phyloP scores from a whole-genome alignment of 305 asterid species.

The Fraxinus baroniana region DNA sequence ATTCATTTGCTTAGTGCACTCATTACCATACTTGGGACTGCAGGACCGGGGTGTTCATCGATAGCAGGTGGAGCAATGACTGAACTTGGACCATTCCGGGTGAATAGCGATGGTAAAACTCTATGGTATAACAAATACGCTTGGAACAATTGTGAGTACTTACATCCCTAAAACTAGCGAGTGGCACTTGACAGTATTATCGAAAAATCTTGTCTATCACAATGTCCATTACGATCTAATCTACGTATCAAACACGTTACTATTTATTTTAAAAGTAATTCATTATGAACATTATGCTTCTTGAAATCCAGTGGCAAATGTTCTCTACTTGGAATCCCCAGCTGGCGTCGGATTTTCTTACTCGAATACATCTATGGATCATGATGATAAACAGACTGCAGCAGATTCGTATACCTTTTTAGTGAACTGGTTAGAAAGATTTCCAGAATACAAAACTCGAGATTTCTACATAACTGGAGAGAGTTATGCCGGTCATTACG shows the following conservation, averaged over 20 bases:
- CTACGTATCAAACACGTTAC: neutral
- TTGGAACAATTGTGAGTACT: conserved; percentile 48
- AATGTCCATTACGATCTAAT: neutral
- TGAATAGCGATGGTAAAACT: conserved; percentile 46
- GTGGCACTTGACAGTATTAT: neutral
- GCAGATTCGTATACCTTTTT: conserved; percentile 53
- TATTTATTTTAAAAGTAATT: neutral
- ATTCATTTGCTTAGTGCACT: neutral
- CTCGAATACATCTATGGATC: conserved; percentile 51
- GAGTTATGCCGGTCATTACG: conserved; percentile 67
- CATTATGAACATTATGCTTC: neutral
- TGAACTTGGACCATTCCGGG: conserved; percentile 54
- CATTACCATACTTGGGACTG: neutral
- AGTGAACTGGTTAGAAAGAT: conserved; percentile 60
- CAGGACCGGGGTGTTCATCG: conserved; percentile 61
- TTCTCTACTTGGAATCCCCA: conserved; percentile 67
- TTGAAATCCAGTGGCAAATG: conserved; percentile 53
- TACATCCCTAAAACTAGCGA: neutral
- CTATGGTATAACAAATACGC: conserved; percentile 42
- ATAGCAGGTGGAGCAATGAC: conserved; percentile 53
- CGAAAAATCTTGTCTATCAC: neutral
- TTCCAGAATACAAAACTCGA: conserved; percentile 57
- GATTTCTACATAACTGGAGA: conserved; percentile 62
- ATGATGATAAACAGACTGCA: conserved; percentile 49
- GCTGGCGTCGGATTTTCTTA: conserved; percentile 77